Base-by-base conservation (phyloP, 2,329 filamentous ascomycete species). In the Pezicula rhizophila region DNA sequence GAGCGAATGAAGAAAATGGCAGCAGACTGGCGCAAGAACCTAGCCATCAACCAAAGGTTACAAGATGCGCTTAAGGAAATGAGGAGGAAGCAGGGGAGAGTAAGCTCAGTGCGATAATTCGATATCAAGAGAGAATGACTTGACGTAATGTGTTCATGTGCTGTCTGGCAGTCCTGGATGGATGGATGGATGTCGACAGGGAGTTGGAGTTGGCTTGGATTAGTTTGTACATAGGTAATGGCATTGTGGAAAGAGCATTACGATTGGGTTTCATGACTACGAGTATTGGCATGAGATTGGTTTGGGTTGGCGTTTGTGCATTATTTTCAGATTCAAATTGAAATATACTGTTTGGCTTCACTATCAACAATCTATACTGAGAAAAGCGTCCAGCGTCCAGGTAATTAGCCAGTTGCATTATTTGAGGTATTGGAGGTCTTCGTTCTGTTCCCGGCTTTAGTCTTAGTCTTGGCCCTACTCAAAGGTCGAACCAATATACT, bases 1-100 rank as follows among this genome's bases (percentile, higher is more conserved):
- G 59, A 76, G 14, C 64, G 78, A 6, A 80, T 81, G 73, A 67
- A 69, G 60, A 74, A 65, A 52, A 61, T 72, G 54, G 68, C 68
- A 7, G 63, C 70, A 53, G 64, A 67, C 8, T 82, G 79, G 78
- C 70, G 70, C 3, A 69, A 66, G 41, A 74, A 68, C 47, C 67
- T 69, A 56, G 76, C 73, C 60, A 60, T 80, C 39, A 71, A 66
- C 31, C 58, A 65, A 5, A 46, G 46, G 31, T 52, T 66, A 14
- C 51, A 59, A 18, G 57, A 53, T 2, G 59, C 60, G 49, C 40
- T 60, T 14, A 54, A 61, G 39, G 57, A 57, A 34, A 57, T 60
- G 53, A 59, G 50, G 45, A 45, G 49, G 45, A 47, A 52, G 40
- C 33, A 43, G 46, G 33, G 41, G 34, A 49, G 42, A 49, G n/a